A percentile compares a stretch with the other conserved stretches of the same genome.
Conservation (phyloP, 768 basidiomycete genomes). For the Podaxis sp. region DNA sequence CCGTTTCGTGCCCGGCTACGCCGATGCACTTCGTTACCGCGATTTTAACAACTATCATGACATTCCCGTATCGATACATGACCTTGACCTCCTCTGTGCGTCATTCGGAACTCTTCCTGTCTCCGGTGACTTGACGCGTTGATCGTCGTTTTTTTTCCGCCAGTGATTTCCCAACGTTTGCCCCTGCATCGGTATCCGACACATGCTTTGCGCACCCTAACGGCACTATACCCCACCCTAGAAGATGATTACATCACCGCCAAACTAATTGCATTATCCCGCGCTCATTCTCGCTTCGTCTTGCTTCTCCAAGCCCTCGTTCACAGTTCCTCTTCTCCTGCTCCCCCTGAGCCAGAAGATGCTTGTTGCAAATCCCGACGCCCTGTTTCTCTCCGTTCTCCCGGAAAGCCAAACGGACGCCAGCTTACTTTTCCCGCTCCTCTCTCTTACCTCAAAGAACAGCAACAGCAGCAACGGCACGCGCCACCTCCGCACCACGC, state of each 20-base stretch:
- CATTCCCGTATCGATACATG: slow-evolving; percentile 52
- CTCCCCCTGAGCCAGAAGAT: slow-evolving; percentile 47
- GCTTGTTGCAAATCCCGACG: slow-evolving; percentile 25
- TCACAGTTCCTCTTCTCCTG: slow-evolving; percentile 53
- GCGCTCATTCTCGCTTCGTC: slow-evolving; percentile 73
- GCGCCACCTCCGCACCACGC: slow-evolving; percentile 11
- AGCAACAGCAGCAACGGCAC: slow-evolving; percentile 15
- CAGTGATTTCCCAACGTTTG: slow-evolving; percentile 65
- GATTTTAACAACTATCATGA: slow-evolving; percentile 40
- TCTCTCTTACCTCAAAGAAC: slow-evolving; percentile 42
- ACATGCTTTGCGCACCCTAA: slow-evolving; percentile 57
- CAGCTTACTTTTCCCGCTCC: slow-evolving; percentile 78
- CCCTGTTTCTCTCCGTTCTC: slow-evolving; percentile 17
- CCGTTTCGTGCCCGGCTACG: slow-evolving; percentile 60
- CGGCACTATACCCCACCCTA: slow-evolving; percentile 30
- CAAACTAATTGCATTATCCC: slow-evolving; percentile 47
- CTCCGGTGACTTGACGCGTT: slow-evolving; percentile 13
- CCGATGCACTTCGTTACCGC: slow-evolving; percentile 36
- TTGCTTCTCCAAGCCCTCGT: slow-evolving; percentile 71
- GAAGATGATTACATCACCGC: slow-evolving; percentile 32
- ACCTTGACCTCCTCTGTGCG: slow-evolving; percentile 68
- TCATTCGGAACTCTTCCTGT: background rate
- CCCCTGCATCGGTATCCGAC: slow-evolving; percentile 71
- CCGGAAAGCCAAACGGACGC: slow-evolving; percentile 33
- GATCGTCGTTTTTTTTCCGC: slow-evolving; percentile 11